Percentiles rank a stretch among this genome's conserved stretches.
Evolutionary conservation across 805 yeast species (phyloP).

Genomic region (Cyberlindnera meyerae): DNA sequence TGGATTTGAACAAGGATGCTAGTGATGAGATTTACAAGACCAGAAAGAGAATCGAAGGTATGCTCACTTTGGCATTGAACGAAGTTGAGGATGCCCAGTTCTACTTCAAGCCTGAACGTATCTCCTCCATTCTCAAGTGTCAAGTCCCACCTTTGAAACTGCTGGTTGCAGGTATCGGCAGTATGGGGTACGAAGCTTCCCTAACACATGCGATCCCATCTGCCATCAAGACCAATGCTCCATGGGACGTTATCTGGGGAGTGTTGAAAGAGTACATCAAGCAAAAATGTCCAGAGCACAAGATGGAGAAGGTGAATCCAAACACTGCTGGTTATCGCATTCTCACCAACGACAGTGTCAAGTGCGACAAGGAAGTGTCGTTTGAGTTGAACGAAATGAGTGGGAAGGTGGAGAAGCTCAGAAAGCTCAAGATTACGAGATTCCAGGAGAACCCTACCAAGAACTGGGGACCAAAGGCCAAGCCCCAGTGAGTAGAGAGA

Average conservation of each 20-base stretch:
- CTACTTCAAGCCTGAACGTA: slow-evolving; percentile 73
- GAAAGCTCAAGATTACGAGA: slow-evolving; percentile 77
- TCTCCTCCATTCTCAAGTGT: slow-evolving; percentile 71
- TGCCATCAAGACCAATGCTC: slow-evolving; percentile 85
- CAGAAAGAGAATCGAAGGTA: slow-evolving; percentile 79
- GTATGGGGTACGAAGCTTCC: slow-evolving; percentile 76
- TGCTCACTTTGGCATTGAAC: slow-evolving; percentile 76
- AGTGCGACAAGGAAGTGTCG: slow-evolving; percentile 35
- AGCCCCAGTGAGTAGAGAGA: slow-evolving; percentile 41
- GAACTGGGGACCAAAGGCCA: slow-evolving; percentile 96
- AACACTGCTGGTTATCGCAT: slow-evolving; percentile 59
- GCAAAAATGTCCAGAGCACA: slow-evolving; percentile 34
- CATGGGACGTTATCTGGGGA: slow-evolving; percentile 74
- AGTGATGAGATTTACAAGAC: slow-evolving; percentile 68
- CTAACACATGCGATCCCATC: slow-evolving; percentile 86
- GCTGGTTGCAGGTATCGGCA: slow-evolving; percentile 76
- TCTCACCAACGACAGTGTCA: slow-evolving; percentile 38
- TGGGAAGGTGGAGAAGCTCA: slow-evolving; percentile 49
- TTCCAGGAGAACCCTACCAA: slow-evolving; percentile 90
- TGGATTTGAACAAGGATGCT: slow-evolving; percentile 47
- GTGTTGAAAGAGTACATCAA: slow-evolving; percentile 61
- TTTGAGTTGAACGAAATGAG: slow-evolving; percentile 62
- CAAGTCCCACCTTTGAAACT: slow-evolving; percentile 77
- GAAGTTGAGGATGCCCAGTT: slow-evolving; percentile 68
- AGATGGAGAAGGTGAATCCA: slow-evolving; percentile 27